Base-by-base conservation (phyloP, 495 filamentous ascomycete species). In the Penicillium egyptiacum region DNA sequence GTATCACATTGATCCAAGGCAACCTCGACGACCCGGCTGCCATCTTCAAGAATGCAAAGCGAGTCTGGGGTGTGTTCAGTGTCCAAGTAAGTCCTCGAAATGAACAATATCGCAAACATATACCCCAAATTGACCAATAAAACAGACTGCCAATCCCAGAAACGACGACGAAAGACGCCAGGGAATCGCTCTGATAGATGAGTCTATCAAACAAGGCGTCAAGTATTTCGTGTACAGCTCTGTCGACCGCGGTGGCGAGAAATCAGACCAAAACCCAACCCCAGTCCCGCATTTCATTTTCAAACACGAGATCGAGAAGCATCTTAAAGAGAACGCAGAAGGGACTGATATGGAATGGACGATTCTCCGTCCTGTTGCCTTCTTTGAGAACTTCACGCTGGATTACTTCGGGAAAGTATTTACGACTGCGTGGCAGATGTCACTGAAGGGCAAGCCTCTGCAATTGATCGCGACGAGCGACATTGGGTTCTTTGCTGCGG, bases 191-290 rank as follows among this genome's bases (percentile, higher is more conserved):
- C 69, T 90, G 19, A 72, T 90, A 57, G 83, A 88, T 53, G 79
- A 74, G 10, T 74, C 83, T 2, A 56, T 91, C 43, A 75, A 75
- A 33, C 67, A 80, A 14, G 76, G 79, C 17, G 83, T 90, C 53
- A 73, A 76, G 42, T 78, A 82, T 64, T 85, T 90, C 67, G 81
- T 90, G 17, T 88, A 88, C 69, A 77, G 72, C 22, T 86, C 82
- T 31, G 86, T 88, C 11, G 88, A 90, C 59, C 84, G 86, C 19
- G 85, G 85, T 49, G 86, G 85, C 44, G 77, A 83, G 26, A 68
- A 69, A 39, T 83, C 78, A 50, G 79, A 76, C 62, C 60, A 72
- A 16, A 85, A 80, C 57, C 78, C 82, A 10, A 88, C 88, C 2
- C 58, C 75, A 2, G 70, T 89, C 47, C 79, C 81, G 41, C 86